Percentiles rank a stretch among this genome's conserved stretches.
Evolutionary conservation across 352 stramenopile species (phyloP).

Genomic region (Globisporangium sylvaticum): DNA sequence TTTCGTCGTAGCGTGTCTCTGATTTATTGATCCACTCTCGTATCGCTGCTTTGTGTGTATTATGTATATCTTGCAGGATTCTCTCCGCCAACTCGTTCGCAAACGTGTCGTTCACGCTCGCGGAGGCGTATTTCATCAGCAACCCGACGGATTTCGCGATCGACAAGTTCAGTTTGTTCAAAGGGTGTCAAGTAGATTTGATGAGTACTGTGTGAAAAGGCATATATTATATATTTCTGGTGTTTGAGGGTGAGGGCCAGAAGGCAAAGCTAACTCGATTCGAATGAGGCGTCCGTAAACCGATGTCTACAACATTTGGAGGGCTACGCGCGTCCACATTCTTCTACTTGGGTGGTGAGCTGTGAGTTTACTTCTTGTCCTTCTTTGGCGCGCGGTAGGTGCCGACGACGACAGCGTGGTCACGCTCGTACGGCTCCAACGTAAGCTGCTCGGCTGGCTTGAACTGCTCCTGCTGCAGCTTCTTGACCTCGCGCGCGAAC

Average conservation of each 20-base stretch:
- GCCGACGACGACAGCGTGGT: conserved; percentile 98
- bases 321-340: neutral
- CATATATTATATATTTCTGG: conserved; percentile 10
- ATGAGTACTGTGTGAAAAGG: neutral
- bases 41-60: too few relatives aligned
- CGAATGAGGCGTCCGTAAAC: neutral
- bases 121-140: conserved; percentile 22
- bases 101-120: conserved; percentile 17
- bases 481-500: conserved; percentile 96
- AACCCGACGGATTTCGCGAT: conserved; percentile 12
- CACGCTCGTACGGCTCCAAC: conserved; percentile 98
- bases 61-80: too few relatives aligned
- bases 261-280: conserved; percentile 4
- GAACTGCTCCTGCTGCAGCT: conserved; percentile 98
- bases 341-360: conserved; percentile 4
- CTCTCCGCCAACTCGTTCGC: conserved; percentile 19
- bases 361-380: conserved; percentile 74
- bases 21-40: too few relatives aligned
- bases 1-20: too few relatives aligned
- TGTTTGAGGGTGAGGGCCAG: neutral
- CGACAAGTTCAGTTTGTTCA: neutral
- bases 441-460: conserved; percentile 99
- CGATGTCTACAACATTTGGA: neutral
- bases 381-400: conserved; percentile 95
- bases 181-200: neutral